Conservation (phyloP, 305 asterid genomes). For the Caryopteris hybrid region DNA sequence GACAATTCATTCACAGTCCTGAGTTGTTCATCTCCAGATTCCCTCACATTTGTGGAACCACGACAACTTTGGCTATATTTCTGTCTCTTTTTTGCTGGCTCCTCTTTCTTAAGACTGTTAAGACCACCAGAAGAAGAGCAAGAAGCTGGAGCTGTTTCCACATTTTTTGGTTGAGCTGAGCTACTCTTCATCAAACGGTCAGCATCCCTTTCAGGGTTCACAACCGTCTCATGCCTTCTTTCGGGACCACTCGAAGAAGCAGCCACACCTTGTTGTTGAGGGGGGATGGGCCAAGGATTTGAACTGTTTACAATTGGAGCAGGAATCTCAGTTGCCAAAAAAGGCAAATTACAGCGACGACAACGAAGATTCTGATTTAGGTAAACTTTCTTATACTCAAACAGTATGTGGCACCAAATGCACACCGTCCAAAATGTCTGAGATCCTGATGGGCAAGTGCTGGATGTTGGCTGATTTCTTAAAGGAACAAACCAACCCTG, state of each 20-base stretch:
- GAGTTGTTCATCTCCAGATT: conserved; percentile 14
- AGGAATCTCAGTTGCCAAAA: conserved; percentile 40
- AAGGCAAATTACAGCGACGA: conserved; percentile 37
- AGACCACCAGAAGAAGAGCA: no score
- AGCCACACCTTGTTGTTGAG: conserved; percentile 21
- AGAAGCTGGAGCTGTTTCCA: conserved; percentile 21
- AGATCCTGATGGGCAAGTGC: conserved; percentile 13
- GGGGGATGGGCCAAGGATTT: conserved; percentile 5
- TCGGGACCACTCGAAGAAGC: conserved; percentile 13
- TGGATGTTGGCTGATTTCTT: conserved; percentile 12
- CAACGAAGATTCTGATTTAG: conserved; percentile 42
- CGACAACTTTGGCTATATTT: conserved; percentile 14
- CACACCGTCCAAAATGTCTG: conserved; percentile 64
- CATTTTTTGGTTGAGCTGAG: conserved; percentile 10
- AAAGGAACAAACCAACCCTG: neutral
- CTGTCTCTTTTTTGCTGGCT: conserved; percentile 35
- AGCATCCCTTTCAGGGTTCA: no score
- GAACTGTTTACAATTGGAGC: conserved; percentile 23
- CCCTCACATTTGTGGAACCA: conserved; percentile 20
- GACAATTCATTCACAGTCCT: conserved; percentile 23
- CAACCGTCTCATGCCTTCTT: no score
- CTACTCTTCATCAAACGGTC: conserved; percentile 16
- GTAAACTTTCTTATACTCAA: conserved; percentile 31
- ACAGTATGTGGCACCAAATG: conserved; percentile 32
- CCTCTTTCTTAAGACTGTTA: conserved; percentile 19